phyloP scores from a whole-genome alignment of 495 filamentous ascomycete genomes.

The Aspergillus olivimuriae region DNA sequence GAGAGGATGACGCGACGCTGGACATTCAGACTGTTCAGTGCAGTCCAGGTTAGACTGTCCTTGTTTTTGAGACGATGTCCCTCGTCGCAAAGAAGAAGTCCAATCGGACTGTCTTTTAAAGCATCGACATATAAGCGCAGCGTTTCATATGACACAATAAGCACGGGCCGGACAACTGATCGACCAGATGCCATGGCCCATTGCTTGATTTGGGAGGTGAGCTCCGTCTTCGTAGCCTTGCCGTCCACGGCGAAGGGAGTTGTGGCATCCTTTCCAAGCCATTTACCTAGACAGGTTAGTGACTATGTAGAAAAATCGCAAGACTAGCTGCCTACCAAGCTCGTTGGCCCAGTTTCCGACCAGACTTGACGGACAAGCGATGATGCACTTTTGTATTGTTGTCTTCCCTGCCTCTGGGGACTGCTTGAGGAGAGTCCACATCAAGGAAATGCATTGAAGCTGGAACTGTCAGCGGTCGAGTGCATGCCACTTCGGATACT shows the following conservation, averaged over 20 bases:
- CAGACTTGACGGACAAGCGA: slow-evolving; percentile 95
- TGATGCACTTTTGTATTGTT: slow-evolving; percentile 95
- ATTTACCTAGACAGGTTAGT: slow-evolving; percentile 57
- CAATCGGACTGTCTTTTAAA: slow-evolving; percentile 79
- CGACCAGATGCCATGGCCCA: slow-evolving; percentile 90
- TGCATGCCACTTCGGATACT: background rate
- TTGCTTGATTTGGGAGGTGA: slow-evolving; percentile 83
- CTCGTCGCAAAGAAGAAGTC: slow-evolving; percentile 94
- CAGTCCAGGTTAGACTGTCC: slow-evolving; percentile 88
- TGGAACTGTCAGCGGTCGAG: slow-evolving; percentile 32
- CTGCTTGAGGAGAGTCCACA: slow-evolving; percentile 97
- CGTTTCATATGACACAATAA: slow-evolving; percentile 99
- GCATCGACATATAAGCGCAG: slow-evolving; percentile 86
- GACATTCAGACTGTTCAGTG: slow-evolving; percentile 85
- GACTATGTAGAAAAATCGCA: background rate
- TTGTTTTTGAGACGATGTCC: slow-evolving; percentile 98
- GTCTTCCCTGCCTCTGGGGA: slow-evolving; percentile 89
- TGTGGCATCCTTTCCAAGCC: slow-evolving; percentile 87
- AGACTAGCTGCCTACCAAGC: slow-evolving; percentile 31
- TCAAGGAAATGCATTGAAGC: slow-evolving; percentile 70
- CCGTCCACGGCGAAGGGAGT: slow-evolving; percentile 95
- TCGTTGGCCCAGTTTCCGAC: slow-evolving; percentile 99
- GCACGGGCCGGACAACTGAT: slow-evolving; percentile 86
- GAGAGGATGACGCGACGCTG: slow-evolving; percentile 89
- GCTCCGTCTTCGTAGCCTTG: slow-evolving; percentile 89